Conservation (phyloP, 305 asterid genomes). For the Fraxinus nigra region DNA sequence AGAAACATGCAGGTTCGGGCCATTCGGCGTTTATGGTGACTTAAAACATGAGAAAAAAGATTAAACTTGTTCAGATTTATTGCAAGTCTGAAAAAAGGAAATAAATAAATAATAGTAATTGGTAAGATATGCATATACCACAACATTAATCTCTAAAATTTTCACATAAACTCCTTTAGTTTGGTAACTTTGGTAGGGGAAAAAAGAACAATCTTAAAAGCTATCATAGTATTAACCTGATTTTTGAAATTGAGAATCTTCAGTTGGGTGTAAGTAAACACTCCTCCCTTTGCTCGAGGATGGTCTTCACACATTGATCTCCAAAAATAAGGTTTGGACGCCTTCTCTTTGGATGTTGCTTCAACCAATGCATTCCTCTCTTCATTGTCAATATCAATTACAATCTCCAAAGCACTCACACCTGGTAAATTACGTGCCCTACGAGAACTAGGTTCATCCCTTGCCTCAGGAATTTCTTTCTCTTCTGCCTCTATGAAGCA, state of each 20-base stretch:
- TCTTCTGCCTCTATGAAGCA: slow-evolving; percentile 29
- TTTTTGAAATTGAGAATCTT: slow-evolving; percentile 47
- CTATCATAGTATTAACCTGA: slow-evolving; percentile 42
- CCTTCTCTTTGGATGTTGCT: slow-evolving; percentile 55
- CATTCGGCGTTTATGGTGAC: background rate
- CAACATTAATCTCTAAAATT: background rate
- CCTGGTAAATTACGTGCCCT: slow-evolving; percentile 37
- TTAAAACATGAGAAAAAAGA: background rate
- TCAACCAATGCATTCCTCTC: slow-evolving; percentile 32
- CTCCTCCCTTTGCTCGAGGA: slow-evolving; percentile 35
- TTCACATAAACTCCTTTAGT: background rate
- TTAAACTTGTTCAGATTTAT: too few relatives aligned
- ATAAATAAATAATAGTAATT: background rate
- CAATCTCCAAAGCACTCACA: slow-evolving; percentile 48
- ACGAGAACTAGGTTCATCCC: slow-evolving; percentile 28
- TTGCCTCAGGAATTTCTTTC: slow-evolving; percentile 19
- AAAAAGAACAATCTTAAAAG: background rate
- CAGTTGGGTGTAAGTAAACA: slow-evolving; percentile 24
- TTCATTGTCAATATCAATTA: slow-evolving; percentile 40
- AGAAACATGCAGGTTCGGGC: background rate
- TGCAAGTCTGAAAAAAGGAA: background rate
- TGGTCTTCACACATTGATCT: slow-evolving; percentile 27
- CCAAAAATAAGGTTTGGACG: slow-evolving; percentile 41
- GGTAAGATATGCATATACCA: slow-evolving; percentile 2
- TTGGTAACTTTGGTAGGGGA: background rate